Percentiles rank a stretch among this genome's conserved stretches.
Conservation (phyloP, 306 rosid genomes). For the Luffa acutangula region DNA sequence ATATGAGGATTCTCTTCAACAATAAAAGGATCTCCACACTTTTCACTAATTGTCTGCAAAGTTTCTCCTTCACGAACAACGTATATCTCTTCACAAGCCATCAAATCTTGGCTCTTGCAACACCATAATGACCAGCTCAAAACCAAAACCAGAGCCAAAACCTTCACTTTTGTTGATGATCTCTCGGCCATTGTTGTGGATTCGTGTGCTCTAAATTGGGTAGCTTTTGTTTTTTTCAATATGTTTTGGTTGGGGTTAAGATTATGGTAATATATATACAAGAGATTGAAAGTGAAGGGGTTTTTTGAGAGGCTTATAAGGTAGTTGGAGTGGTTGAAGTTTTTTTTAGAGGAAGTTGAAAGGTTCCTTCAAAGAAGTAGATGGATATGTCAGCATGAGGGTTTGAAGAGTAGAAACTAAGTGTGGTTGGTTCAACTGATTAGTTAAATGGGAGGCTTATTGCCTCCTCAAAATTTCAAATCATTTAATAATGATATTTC, state of each 20-base stretch:
- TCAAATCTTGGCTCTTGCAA: constrained; percentile 32
- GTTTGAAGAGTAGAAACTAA: not conserved
- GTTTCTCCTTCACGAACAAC: constrained; percentile 80
- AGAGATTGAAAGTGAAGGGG: too few species aligned
- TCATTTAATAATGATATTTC: too few species aligned
- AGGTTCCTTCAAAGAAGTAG: constrained; percentile 23
- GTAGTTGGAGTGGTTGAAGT: constrained; percentile 26
- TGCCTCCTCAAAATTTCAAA: not conserved
- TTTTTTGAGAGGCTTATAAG: not conserved
- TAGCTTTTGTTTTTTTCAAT: not conserved
- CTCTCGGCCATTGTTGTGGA: not conserved
- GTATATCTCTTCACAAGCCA: constrained; percentile 64
- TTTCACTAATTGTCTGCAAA: constrained; percentile 61
- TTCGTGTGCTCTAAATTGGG: too few species aligned
- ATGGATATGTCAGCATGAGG: constrained; percentile 7
- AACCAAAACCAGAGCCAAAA: not conserved
- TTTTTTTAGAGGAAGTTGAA: constrained; percentile 19
- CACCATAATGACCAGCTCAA: constrained; percentile 17
- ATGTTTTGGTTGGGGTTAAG: not conserved
- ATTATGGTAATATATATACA: not conserved
- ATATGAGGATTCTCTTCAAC: constrained; percentile 80
- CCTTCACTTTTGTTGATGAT: not conserved
- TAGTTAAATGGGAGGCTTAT: not conserved
- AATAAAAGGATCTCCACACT: constrained; percentile 68
- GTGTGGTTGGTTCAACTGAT: constrained; percentile 27